Conservation (phyloP, 1,284 basidiomycete species). For the Microbotryomycetes sp. region DNA sequence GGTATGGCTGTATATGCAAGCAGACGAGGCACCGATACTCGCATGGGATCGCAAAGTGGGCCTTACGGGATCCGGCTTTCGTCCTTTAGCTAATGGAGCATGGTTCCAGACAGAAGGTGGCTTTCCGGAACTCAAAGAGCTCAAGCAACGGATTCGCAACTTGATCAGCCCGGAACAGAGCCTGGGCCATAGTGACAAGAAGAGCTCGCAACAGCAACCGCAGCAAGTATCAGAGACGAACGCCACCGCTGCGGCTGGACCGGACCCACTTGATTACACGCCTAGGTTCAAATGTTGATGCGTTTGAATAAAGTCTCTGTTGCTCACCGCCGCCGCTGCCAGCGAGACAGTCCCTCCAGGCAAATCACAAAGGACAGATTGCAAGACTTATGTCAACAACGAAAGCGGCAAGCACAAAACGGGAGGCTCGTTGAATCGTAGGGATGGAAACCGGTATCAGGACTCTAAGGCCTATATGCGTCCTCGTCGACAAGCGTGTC, state of each 20-base stretch:
- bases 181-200: slow-evolving; percentile 71
- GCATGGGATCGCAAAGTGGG: slow-evolving; percentile 44
- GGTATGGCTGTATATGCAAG: slow-evolving; percentile 59
- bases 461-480: slow-evolving; percentile 12
- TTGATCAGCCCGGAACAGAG: slow-evolving; percentile 65
- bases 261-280: slow-evolving; percentile 7
- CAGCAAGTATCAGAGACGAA: neutral
- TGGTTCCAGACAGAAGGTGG: slow-evolving; percentile 81
- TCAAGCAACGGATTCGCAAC: slow-evolving; percentile 81
- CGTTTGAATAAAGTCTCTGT: too few relatives aligned
- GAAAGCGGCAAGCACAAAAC: neutral
- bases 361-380: neutral
- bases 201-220: neutral
- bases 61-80: slow-evolving; percentile 41
- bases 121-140: slow-evolving; percentile 79
- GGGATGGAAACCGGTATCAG: too few relatives aligned
- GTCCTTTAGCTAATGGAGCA: too few relatives aligned
- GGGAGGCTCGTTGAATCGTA: too few relatives aligned
- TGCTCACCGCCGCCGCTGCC: too few relatives aligned
- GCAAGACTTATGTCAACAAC: neutral
- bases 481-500: slow-evolving; percentile 16
- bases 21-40: slow-evolving; percentile 32
- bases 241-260: neutral
- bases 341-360: too few relatives aligned
- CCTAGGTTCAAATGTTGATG: slow-evolving; percentile 9